Conservation (phyloP, 768 basidiomycete genomes). For the Boletus fagicola region DNA sequence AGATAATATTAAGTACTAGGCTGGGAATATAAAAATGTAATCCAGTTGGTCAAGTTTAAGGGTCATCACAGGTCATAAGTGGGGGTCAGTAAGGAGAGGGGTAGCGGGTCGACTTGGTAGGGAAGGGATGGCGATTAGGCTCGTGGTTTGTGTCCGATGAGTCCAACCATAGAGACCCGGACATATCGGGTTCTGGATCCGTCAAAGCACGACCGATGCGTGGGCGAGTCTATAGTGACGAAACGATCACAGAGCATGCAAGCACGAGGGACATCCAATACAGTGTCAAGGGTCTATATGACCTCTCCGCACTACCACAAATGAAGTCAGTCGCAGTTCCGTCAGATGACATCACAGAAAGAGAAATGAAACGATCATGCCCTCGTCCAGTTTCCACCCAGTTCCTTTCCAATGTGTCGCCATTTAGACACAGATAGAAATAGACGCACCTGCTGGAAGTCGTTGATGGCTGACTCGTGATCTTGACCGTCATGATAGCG, state of each 20-base stretch:
- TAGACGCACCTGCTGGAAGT: constrained; percentile 23
- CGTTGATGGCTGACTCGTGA: constrained; percentile 42
- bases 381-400: background rate
- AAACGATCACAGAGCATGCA: constrained; percentile 8
- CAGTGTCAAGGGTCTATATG: constrained; percentile 5
- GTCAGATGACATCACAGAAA: background rate
- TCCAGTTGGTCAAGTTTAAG: background rate
- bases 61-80: background rate
- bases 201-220: background rate
- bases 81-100: background rate
- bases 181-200: background rate
- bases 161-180: background rate
- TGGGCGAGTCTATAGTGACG: constrained; percentile 9
- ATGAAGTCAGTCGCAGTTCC: background rate
- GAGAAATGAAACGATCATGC: background rate
- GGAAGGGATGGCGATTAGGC: background rate
- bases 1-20: background rate
- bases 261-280: constrained; percentile 19
- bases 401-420: background rate
- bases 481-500: constrained; percentile 70
- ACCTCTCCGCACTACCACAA: constrained; percentile 15
- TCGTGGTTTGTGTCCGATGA: background rate
- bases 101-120: background rate
- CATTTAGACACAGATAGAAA: background rate
- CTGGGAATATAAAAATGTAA: no score